Percentiles rank a stretch among this genome's conserved stretches.
These are phyloP conservation scores for Microdochium trichocladiopsis DNA, from an alignment of 2,329 filamentous ascomycete species.

Conservation along the genomic window DNA sequence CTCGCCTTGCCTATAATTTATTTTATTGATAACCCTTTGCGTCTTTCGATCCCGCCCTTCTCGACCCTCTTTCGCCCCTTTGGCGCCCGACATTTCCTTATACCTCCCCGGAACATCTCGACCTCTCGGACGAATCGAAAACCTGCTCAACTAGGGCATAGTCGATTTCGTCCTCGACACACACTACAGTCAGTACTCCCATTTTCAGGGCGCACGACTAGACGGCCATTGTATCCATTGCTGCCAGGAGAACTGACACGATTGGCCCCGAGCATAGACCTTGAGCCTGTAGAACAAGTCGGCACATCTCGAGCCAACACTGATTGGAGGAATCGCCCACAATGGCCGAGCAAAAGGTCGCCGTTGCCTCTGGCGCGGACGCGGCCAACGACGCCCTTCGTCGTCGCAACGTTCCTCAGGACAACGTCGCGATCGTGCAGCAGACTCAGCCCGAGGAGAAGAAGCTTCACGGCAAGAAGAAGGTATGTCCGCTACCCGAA, in stretches of 20 bases:
- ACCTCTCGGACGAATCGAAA: neutral
- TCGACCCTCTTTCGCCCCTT: neutral
- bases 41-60: neutral
- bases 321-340: slow-evolving; percentile 2
- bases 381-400: slow-evolving; percentile 45
- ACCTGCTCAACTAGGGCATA: neutral
- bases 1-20: neutral
- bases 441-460: slow-evolving; percentile 46
- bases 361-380: slow-evolving; percentile 54
- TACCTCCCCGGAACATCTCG: neutral
- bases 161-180: neutral
- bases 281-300: neutral
- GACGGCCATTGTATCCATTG: no score
- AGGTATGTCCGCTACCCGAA: slow-evolving; percentile 38
- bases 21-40: neutral
- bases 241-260: neutral
- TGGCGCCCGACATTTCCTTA: neutral
- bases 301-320: neutral
- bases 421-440: slow-evolving; percentile 26
- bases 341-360: slow-evolving; percentile 50
- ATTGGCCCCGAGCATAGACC: neutral
- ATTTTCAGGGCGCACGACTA: no score
- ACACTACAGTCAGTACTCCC: no score
- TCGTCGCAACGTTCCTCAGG: slow-evolving; percentile 44
- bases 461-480: slow-evolving; percentile 47